phyloP scores from a whole-genome alignment of 1,284 basidiomycete species.

The Agaricales sp. region DNA sequence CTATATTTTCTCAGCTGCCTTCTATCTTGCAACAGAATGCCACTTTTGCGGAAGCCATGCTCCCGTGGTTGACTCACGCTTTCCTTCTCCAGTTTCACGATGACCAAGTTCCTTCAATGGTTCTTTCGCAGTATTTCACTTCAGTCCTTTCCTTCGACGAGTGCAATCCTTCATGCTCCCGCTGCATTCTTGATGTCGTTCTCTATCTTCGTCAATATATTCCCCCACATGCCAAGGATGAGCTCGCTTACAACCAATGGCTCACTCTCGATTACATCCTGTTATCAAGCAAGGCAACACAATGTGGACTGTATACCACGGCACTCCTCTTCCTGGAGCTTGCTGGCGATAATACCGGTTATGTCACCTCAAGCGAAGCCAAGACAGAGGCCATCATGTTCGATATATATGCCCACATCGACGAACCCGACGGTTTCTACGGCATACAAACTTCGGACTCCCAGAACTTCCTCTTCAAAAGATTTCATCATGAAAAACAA shows the following conservation, averaged over 20 bases:
- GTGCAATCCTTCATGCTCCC: constrained; percentile 38
- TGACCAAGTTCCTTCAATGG: constrained; percentile 6
- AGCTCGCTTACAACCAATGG: constrained; percentile 74
- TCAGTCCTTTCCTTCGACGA: constrained; percentile 36
- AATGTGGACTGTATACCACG: constrained; percentile 79
- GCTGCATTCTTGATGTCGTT: constrained; percentile 68
- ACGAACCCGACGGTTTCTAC: constrained; percentile 97
- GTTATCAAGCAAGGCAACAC: constrained; percentile 66
- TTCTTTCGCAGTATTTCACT: constrained; percentile 58
- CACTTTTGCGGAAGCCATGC: constrained; percentile 51
- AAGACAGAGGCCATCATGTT: constrained; percentile 65
- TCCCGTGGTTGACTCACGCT: constrained; percentile 72
- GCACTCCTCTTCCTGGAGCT: constrained; percentile 87
- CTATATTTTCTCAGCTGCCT: constrained; percentile 62
- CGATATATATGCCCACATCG: constrained; percentile 88
- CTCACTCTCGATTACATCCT: constrained; percentile 67
- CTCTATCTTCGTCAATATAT: constrained; percentile 71
- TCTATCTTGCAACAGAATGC: constrained; percentile 46
- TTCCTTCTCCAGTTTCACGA: constrained; percentile 37
- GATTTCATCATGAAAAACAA: constrained; percentile 87
- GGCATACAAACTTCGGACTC: constrained; percentile 77
- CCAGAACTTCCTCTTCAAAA: constrained; percentile 67
- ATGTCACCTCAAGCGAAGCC: constrained; percentile 16
- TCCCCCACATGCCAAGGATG: constrained; percentile 31
- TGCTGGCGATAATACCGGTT: constrained; percentile 43